These are phyloP conservation scores for Pleurostoma richardsiae DNA, from an alignment of 2,329 filamentous ascomycete genomes.

Conservation along the genomic window DNA sequence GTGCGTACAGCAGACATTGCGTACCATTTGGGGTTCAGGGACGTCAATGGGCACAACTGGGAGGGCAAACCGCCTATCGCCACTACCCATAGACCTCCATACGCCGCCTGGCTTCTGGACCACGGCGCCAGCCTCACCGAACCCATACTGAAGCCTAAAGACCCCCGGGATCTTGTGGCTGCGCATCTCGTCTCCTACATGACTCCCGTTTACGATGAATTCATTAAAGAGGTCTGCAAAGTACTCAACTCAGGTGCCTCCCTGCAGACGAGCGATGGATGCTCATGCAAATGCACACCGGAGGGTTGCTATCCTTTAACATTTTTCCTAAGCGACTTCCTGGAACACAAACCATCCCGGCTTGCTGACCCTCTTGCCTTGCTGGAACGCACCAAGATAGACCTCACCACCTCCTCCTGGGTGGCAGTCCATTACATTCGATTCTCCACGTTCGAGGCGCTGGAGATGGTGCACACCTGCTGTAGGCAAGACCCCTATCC, in stretches of 20 bases:
- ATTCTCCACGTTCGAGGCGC: background rate
- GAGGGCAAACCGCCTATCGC: background rate
- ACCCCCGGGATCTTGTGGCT: no score
- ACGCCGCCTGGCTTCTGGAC: background rate
- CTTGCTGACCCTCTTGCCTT: background rate
- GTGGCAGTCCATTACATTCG: background rate
- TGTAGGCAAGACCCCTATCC: background rate
- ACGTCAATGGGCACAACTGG: background rate
- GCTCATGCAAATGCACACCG: background rate
- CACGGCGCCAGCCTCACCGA: background rate
- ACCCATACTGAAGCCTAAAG: background rate
- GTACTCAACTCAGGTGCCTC: background rate
- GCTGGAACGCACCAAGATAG: background rate
- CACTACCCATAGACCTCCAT: background rate
- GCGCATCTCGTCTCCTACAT: no score
- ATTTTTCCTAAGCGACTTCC: background rate
- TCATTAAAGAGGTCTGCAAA: no score
- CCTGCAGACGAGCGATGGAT: background rate
- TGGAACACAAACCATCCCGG: background rate
- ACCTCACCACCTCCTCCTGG: background rate
- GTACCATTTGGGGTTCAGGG: background rate
- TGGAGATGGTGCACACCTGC: background rate
- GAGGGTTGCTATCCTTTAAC: background rate
- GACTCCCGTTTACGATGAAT: no score
- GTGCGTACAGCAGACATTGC: no score